phyloP scores from a whole-genome alignment of 257 asterid species.

The Thymus mandschuricus region DNA sequence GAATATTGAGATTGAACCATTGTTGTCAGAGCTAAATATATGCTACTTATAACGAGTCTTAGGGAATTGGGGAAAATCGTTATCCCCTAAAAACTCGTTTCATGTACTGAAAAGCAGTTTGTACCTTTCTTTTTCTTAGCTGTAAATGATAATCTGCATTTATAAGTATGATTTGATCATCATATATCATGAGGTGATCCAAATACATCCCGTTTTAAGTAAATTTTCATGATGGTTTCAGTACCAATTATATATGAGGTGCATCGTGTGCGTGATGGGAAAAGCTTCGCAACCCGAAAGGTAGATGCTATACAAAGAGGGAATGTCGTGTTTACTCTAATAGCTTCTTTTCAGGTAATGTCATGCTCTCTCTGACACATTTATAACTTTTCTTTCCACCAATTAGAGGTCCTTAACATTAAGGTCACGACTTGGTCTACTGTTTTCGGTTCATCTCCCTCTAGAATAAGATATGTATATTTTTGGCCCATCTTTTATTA shows the following conservation, averaged over 20 bases:
- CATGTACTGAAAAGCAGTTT: no score
- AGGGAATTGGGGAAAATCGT: no score
- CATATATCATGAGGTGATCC: conserved; percentile 13
- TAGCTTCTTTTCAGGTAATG: conserved; percentile 95
- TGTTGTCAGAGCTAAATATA: no score
- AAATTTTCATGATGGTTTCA: conserved; percentile 40
- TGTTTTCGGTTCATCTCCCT: conserved; percentile 14
- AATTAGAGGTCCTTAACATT: conserved; percentile 1
- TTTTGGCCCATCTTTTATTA: conserved; percentile 7
- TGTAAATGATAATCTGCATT: no score
- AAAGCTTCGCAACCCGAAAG: conserved; percentile 93
- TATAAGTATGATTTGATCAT: background rate
- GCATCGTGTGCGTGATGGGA: conserved; percentile 94
- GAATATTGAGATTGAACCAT: no score
- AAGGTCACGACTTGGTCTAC: conserved; percentile 13
- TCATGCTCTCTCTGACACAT: conserved; percentile 24
- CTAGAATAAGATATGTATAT: no score
- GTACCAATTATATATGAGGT: conserved; percentile 95
- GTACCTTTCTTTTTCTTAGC: background rate
- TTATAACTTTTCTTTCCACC: conserved; percentile 10
- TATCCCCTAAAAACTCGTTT: no score
- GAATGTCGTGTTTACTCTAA: conserved; percentile 67
- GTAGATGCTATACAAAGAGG: conserved; percentile 98
- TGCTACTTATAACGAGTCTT: no score
- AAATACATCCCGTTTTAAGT: conserved; percentile 1